These are phyloP conservation scores for Chlorella vulgaris DNA, from an alignment of 139 green algal genomes.

Conservation along the genomic window DNA sequence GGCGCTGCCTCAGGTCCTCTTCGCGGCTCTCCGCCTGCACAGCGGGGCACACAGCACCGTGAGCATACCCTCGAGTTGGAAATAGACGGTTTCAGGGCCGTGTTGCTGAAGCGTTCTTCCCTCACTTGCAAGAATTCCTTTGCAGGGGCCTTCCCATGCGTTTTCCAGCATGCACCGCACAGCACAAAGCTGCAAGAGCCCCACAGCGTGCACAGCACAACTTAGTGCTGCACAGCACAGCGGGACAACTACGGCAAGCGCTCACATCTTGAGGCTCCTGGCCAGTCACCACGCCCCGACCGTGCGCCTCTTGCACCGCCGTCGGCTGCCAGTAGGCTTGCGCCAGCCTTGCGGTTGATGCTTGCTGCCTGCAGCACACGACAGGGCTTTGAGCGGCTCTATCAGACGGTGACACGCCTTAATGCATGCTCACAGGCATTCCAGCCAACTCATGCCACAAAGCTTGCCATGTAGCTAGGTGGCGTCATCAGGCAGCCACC, in stretches of 20 bases:
- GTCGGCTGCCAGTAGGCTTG: conserved; percentile 5
- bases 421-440: not conserved
- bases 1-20: conserved; percentile 2
- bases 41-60: too few species aligned
- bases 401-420: not conserved
- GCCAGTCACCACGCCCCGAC: not conserved
- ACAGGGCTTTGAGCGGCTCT: not conserved
- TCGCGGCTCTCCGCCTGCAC: conserved; percentile 8
- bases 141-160: too few species aligned
- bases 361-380: conserved; percentile 11
- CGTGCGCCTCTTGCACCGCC: conserved; percentile 10
- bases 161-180: too few species aligned
- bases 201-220: not conserved
- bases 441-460: not conserved
- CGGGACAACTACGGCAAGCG: too few species aligned
- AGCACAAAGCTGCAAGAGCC: too few species aligned
- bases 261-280: conserved; percentile 7
- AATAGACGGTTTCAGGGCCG: too few species aligned
- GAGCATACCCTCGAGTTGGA: too few species aligned
- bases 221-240: not conserved
- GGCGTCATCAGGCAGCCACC: not conserved
- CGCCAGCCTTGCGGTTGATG: not conserved
- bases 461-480: too few species aligned
- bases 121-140: too few species aligned
- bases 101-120: too few species aligned